Evolutionary conservation across 2,329 filamentous ascomycete species (phyloP), one percentile per base, ranked within the genome.

Genomic region (Pyricularia pennisetigena): DNA sequence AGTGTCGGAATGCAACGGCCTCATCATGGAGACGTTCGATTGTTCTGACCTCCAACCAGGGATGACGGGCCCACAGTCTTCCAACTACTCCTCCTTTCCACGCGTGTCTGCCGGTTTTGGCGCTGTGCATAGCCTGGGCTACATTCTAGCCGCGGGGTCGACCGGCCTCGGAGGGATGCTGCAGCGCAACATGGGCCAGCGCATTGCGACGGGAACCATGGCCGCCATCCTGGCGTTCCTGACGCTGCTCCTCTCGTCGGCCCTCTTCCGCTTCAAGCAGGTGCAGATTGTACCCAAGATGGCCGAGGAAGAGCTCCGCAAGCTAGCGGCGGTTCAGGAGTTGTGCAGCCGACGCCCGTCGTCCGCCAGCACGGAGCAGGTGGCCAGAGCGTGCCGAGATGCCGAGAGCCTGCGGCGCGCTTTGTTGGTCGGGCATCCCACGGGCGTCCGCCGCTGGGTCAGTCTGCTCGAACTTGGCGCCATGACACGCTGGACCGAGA

Each of bases 11-110:
- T 93, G 90, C 76, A 86, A 90, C 71, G 90, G 90, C 0, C 79
- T 94, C 35, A 85, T 93, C 74, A 93, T 94, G 90, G 90, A 93
- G 74, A 89, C 88, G 0, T 94, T 90, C 75, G 91, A 94, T 75
- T 91, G 88, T n/a, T 92, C 89, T 59, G 91, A 94, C 75, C 81
- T 94, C 4, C 90, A 91, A 72, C 87, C 89, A 2, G 88, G 89
- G 12, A 89, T 90, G 81, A 90, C 84, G 7, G 85, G 85, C 32
- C 79, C 79, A 5, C 74, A 75, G 14, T 77, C 76, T 67, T 73
- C 74, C 10, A 92, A 91, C 74, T 93, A 92, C 78, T 91, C 90
- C 0, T 89, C 87, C 0, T 93, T 91, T 71, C 91, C 91, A 7
- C 85, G 91, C 57, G 87, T 93, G 9, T 87, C 84, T 23, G 89